Conservation (phyloP, 129 eudicot genomes). For the Dittrichia graveolens region DNA sequence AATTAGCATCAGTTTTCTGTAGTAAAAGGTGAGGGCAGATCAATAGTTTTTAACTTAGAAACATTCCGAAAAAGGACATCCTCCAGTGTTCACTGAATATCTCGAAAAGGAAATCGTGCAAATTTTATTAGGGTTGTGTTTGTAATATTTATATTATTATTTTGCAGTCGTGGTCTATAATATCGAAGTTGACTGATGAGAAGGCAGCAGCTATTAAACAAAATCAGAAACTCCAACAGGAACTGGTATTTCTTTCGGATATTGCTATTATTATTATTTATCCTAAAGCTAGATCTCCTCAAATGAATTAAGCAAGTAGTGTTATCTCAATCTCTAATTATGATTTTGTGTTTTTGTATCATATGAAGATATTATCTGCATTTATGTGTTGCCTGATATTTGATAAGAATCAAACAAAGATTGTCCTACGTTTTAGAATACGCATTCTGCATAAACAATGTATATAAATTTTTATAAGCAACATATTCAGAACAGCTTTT, state of each 20-base stretch:
- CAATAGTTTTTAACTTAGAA: too few relatives aligned
- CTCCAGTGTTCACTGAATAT: too few relatives aligned
- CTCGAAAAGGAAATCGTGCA: too few relatives aligned
- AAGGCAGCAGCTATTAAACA: constrained; percentile 68
- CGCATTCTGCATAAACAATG: neutral
- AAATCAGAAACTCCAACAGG: constrained; percentile 72
- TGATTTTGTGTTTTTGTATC: neutral
- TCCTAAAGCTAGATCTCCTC: neutral
- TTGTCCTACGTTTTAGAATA: neutral
- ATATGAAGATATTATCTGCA: neutral
- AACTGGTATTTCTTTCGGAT: constrained; percentile 58
- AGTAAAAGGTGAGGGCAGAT: too few relatives aligned
- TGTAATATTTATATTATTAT: constrained; percentile 2
- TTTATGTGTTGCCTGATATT: neutral
- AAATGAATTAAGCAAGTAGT: neutral
- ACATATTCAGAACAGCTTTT: neutral
- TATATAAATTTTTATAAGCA: neutral
- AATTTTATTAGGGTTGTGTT: neutral
- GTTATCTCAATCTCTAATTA: neutral
- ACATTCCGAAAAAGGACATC: too few relatives aligned
- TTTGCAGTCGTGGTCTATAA: constrained; percentile 48
- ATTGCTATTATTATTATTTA: neutral
- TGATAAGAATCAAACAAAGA: neutral
- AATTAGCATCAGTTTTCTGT: too few relatives aligned
- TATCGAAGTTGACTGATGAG: constrained; percentile 86